Percentiles rank a stretch among this genome's conserved stretches.
Conservation (phyloP, 768 basidiomycete species). For the Trametes meyenii region DNA sequence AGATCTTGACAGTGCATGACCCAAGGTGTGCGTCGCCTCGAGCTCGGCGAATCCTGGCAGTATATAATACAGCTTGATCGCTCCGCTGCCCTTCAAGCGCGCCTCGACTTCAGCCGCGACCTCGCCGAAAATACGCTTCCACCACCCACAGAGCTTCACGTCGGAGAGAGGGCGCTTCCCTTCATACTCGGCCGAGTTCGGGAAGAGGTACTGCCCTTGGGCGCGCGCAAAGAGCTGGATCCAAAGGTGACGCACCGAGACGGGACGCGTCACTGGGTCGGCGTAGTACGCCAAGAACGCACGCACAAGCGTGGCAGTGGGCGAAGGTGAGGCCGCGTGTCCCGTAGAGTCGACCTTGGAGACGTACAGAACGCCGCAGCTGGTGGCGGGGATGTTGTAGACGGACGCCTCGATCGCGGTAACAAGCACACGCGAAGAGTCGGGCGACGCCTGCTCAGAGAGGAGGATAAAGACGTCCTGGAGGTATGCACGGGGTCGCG, state of each 20-base stretch:
- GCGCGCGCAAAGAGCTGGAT: constrained; percentile 90
- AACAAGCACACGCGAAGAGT: constrained; percentile 62
- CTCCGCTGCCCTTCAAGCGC: constrained; percentile 32
- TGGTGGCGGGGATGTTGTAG: constrained; percentile 72
- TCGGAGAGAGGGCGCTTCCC: constrained; percentile 80
- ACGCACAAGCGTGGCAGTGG: constrained; percentile 69
- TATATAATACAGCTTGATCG: constrained; percentile 55
- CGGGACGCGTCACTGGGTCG: constrained; percentile 63
- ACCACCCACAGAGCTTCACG: constrained; percentile 86
- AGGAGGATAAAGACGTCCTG: constrained; percentile 81
- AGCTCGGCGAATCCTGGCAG: constrained; percentile 70
- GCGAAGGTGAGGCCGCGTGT: constrained; percentile 61
- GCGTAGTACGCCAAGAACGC: constrained; percentile 68
- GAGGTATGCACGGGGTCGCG: constrained; percentile 64
- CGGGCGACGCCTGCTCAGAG: constrained; percentile 57
- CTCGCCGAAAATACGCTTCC: constrained; percentile 73
- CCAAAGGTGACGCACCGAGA: constrained; percentile 61
- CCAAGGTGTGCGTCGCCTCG: constrained; percentile 67
- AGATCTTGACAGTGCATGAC: constrained; percentile 35
- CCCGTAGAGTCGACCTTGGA: constrained; percentile 96
- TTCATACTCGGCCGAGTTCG: constrained; percentile 72
- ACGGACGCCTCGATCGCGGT: constrained; percentile 79
- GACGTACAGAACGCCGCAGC: constrained; percentile 78
- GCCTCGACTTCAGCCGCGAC: constrained; percentile 49
- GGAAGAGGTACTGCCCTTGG: constrained; percentile 92